Evolutionary conservation across 768 basidiomycete genomes (phyloP).

Genomic region (Psilocybe azurescens): DNA sequence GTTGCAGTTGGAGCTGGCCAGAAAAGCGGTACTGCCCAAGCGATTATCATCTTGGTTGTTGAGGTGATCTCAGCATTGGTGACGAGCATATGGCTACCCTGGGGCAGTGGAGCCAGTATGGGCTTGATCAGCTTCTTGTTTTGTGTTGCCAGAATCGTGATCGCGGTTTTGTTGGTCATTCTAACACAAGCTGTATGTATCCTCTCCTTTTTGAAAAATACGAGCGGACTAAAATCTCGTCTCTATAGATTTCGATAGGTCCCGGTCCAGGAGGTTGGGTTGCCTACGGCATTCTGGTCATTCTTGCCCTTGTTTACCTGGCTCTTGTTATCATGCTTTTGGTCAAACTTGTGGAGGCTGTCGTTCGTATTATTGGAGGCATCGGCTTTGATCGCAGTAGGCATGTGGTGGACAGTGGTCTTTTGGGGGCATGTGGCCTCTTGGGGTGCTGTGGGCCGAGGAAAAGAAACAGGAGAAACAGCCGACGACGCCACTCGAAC

Average conservation of each 20-base stretch:
- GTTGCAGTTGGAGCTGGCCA: conserved; percentile 90
- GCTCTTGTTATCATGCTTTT: conserved; percentile 83
- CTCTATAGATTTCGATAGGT: conserved; percentile 79
- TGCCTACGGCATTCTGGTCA: conserved; percentile 88
- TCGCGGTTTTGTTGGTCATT: conserved; percentile 90
- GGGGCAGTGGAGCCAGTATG: conserved; percentile 98
- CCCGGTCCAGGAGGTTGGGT: conserved; percentile 88
- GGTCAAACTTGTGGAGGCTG: conserved; percentile 84
- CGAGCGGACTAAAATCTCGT: background rate
- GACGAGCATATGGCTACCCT: conserved; percentile 94
- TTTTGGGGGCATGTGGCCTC: conserved; percentile 83
- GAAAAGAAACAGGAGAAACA: conserved; percentile 46
- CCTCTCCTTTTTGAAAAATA: background rate
- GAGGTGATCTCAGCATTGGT: conserved; percentile 88
- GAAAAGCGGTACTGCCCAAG: conserved; percentile 88
- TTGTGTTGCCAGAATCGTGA: conserved; percentile 88
- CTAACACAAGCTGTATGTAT: conserved; percentile 82
- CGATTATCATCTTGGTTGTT: conserved; percentile 86
- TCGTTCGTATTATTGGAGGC: conserved; percentile 76
- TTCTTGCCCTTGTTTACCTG: conserved; percentile 81
- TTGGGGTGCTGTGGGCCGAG: conserved; percentile 64
- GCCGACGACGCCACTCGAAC: conserved; percentile 34
- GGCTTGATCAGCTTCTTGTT: conserved; percentile 94
- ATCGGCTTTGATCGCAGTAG: conserved; percentile 86
- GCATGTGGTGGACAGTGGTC: conserved; percentile 81